These are phyloP conservation scores for Clarireedia monteithiana DNA, from an alignment of 2,329 filamentous ascomycete genomes.

Conservation along the genomic window DNA sequence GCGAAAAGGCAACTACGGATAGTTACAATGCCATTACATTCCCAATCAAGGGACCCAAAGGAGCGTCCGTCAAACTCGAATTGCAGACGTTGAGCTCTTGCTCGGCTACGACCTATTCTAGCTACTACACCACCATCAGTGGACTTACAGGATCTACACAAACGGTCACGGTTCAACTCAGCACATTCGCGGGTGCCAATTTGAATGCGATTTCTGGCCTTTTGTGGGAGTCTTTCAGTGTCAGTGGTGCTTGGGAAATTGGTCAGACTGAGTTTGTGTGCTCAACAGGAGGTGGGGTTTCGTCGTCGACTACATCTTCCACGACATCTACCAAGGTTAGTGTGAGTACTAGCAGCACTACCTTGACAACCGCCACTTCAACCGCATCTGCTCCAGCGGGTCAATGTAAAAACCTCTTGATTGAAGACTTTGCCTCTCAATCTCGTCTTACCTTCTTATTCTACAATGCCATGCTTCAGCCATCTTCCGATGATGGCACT, in stretches of 20 bases:
- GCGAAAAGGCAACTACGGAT: constrained; percentile 37
- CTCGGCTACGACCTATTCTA: constrained; percentile 34
- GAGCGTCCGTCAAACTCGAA: constrained; percentile 36
- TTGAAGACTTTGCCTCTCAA: constrained; percentile 56
- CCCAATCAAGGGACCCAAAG: constrained; percentile 37
- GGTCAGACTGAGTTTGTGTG: constrained; percentile 42
- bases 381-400: constrained; percentile 9
- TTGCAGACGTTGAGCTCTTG: constrained; percentile 41
- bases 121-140: constrained; percentile 37
- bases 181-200: constrained; percentile 42
- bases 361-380: not conserved
- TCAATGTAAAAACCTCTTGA: constrained; percentile 36
- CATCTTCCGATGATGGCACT: constrained; percentile 48
- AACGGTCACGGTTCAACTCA: constrained; percentile 43
- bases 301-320: not conserved
- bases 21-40: constrained; percentile 42
- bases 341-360: not conserved
- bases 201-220: constrained; percentile 39
- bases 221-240: constrained; percentile 35
- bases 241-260: constrained; percentile 37
- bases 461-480: constrained; percentile 50
- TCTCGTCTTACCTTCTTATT: constrained; percentile 52
- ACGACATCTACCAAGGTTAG: not conserved
- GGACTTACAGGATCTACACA: constrained; percentile 42
- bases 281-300: constrained; percentile 10